phyloP scores from a whole-genome alignment of 768 basidiomycete genomes.

The Pleurotus platypus region DNA sequence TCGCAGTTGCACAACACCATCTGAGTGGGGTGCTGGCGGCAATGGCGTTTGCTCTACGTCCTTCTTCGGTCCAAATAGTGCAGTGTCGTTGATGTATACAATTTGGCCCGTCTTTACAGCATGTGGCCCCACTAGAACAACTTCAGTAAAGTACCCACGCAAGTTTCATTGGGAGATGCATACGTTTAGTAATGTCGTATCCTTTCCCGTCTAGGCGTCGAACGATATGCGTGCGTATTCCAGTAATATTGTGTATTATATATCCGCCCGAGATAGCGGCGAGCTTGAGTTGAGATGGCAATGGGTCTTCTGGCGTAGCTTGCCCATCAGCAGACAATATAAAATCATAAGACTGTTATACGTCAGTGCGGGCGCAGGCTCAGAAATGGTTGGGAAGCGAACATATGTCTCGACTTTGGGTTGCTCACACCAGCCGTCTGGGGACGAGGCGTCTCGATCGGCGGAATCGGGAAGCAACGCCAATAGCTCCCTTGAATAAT shows the following conservation, averaged over 20 bases:
- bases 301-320: conserved; percentile 58
- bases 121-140: conserved; percentile 70
- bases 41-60: conserved; percentile 11
- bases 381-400: conserved; percentile 21
- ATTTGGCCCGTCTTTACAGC: conserved; percentile 74
- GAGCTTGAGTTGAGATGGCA: conserved; percentile 67
- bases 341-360: conserved; percentile 73
- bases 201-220: conserved; percentile 80
- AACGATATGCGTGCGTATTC: conserved; percentile 75
- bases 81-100: conserved; percentile 78
- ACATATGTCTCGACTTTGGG: conserved; percentile 71
- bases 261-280: conserved; percentile 63
- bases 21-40: conserved; percentile 16
- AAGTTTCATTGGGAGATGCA: conserved; percentile 19
- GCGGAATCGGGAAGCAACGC: conserved; percentile 43
- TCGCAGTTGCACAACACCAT: conserved; percentile 52
- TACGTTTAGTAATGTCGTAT: conserved; percentile 83
- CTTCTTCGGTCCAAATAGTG: conserved; percentile 30
- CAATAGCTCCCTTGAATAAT: conserved; percentile 76
- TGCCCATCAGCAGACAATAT: conserved; percentile 63
- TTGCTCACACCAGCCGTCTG: conserved; percentile 71
- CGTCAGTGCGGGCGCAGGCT: conserved; percentile 4
- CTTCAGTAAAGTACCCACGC: not conserved
- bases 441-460: conserved; percentile 60
- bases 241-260: conserved; percentile 72